A percentile compares a stretch with the other conserved stretches of the same genome.
Evolutionary conservation across 768 basidiomycete genomes (phyloP).

Genomic region (Cyathus striatus): DNA sequence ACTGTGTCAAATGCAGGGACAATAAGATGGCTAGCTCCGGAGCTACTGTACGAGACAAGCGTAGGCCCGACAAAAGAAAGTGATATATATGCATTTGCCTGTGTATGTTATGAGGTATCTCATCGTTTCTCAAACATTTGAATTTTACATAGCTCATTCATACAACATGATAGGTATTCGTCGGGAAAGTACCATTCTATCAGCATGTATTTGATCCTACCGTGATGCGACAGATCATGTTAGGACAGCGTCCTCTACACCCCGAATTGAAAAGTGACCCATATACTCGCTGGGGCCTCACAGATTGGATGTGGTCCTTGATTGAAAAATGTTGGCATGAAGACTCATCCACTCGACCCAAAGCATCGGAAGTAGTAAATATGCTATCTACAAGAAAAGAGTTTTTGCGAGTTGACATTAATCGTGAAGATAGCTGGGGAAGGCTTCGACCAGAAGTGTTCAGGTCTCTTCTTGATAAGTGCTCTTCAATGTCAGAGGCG

Average conservation of each 20-base stretch:
- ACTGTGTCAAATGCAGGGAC: neutral
- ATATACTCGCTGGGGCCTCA: neutral
- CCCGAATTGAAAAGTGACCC: conserved; percentile 4
- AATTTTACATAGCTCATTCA: neutral
- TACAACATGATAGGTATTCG: conserved; percentile 13
- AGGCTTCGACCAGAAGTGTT: no score
- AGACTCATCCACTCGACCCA: no score
- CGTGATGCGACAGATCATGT: conserved; percentile 10
- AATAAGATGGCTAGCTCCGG: conserved; percentile 9
- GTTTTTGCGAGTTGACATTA: no score
- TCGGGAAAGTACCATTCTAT: conserved; percentile 15
- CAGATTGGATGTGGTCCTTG: neutral
- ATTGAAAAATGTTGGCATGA: neutral
- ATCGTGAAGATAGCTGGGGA: no score
- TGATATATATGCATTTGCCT: conserved; percentile 9
- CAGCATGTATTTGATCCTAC: conserved; percentile 12
- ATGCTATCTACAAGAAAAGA: no score
- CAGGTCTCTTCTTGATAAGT: no score
- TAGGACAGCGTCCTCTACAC: conserved; percentile 18
- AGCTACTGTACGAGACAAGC: conserved; percentile 3
- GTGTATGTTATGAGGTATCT: conserved; percentile 4
- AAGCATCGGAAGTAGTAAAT: no score
- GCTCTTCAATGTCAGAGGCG: no score
- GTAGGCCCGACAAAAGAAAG: neutral
- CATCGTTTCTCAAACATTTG: neutral